A percentile compares a stretch with the other conserved stretches of the same genome.
Evolutionary conservation across 208 protist species (phyloP).

Genomic region (Acanthamoeba healyi): DNA sequence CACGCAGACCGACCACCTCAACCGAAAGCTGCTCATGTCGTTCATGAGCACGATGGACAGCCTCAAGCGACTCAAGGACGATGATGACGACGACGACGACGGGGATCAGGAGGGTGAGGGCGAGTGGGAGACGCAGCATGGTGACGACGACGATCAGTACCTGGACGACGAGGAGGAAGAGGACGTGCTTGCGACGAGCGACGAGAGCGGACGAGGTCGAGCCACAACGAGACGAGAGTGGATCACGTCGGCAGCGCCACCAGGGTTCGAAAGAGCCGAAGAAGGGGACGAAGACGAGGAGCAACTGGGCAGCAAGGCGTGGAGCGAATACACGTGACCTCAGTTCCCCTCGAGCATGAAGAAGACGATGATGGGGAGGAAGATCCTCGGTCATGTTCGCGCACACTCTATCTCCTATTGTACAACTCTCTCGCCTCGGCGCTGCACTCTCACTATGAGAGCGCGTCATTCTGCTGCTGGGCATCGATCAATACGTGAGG

Average conservation of each 20-base stretch:
- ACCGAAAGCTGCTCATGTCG: conserved; percentile 47
- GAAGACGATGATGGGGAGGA: too few relatives aligned
- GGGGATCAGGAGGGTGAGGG: neutral
- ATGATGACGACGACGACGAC: neutral
- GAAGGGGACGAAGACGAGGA: neutral
- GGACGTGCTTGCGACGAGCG: too few relatives aligned
- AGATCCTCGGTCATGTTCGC: too few relatives aligned
- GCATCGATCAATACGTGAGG: too few relatives aligned
- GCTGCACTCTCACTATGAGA: too few relatives aligned
- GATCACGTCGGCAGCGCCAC: neutral
- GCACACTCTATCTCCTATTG: too few relatives aligned
- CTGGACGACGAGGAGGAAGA: neutral
- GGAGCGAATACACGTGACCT: too few relatives aligned
- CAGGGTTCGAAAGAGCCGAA: too few relatives aligned
- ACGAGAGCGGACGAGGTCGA: too few relatives aligned
- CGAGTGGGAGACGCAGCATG: neutral
- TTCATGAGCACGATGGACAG: conserved; percentile 71
- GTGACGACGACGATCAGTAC: neutral
- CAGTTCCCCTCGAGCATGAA: too few relatives aligned
- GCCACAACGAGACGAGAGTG: neutral
- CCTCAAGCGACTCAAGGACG: neutral
- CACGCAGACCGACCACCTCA: conserved; percentile 67
- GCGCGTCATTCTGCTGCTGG: too few relatives aligned
- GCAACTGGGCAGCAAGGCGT: neutral
- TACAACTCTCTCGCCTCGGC: too few relatives aligned